Base-by-base conservation (phyloP, 2,329 filamentous ascomycete genomes). In the Fulvia fulva region DNA sequence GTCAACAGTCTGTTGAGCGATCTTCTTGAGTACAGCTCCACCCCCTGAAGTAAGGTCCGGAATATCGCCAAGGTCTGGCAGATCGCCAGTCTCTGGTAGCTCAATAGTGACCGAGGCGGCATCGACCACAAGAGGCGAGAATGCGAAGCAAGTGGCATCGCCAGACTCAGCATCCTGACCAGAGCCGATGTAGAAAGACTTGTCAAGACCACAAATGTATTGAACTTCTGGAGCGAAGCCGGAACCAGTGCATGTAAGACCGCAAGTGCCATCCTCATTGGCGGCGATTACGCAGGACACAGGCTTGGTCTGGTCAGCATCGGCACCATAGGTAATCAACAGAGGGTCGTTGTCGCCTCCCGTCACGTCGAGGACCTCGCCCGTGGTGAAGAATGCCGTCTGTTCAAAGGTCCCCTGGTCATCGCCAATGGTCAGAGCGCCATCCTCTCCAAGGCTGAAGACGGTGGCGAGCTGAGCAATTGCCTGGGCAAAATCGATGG, bases 121-220 rank as follows among this genome's bases (percentile, higher is more conserved):
- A 21, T 52, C 50, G 12, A 56, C 54, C 11, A 56, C 54, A 19
- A 56, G 23, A 37, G 54, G 43, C 19, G 22, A 25, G 23, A 56
- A 37, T 5, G 14, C 8, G 22, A 44, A 30, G n/a, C 54, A 56
- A 8, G 1, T 8, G 1, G 46, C 54, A 19, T 51, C 34, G 46
- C 5, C 14, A n/a, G 23, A 23, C 7, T 30, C 23, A 19, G 30
- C 34, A 46, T 34, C 26, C 14, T 12, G 21, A 6, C 54, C 46
- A 7, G 37, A 23, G 21, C 53, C 53, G 12, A 55, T 44, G 45
- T 49, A 49, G 32, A 23, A 55, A 4, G 45, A 23, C 2, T 55
- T 55, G 9, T 22, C 21, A 3, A 49, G 1, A 8, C 53, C 53
- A 32, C 53, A 55, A 9, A 37, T 5, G 16, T 50, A 44, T 25